These are phyloP conservation scores for Penicillium angulare DNA, from an alignment of 495 filamentous ascomycete species.

Conservation along the genomic window DNA sequence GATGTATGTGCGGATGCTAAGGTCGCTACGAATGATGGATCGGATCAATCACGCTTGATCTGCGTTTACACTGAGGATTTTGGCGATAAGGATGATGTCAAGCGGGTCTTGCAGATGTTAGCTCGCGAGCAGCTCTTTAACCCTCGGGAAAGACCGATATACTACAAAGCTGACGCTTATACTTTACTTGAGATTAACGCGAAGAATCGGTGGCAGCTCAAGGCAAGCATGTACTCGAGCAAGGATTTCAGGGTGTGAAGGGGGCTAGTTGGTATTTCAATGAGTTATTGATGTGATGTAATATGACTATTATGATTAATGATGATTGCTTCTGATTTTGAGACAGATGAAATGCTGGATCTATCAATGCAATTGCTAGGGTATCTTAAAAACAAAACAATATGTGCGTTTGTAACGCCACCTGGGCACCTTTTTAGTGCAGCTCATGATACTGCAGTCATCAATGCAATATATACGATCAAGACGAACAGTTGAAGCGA, in stretches of 20 bases:
- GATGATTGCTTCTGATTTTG: neutral
- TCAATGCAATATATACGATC: neutral
- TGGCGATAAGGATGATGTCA: slow-evolving; percentile 63
- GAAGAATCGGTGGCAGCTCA: slow-evolving; percentile 66
- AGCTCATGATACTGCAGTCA: neutral
- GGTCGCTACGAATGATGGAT: slow-evolving; percentile 57
- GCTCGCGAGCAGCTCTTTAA: slow-evolving; percentile 58
- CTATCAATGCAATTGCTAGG: slow-evolving; percentile 2
- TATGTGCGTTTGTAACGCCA: neutral
- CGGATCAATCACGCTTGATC: slow-evolving; percentile 50
- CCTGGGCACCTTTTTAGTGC: neutral
- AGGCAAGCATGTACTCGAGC: slow-evolving; percentile 52
- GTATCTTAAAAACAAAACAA: slow-evolving; percentile 4
- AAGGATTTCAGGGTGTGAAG: slow-evolving; percentile 28
- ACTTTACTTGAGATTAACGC: slow-evolving; percentile 66
- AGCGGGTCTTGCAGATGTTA: slow-evolving; percentile 59
- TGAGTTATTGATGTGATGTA: neutral
- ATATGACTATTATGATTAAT: neutral
- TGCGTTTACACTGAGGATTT: slow-evolving; percentile 79
- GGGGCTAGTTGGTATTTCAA: neutral
- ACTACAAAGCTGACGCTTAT: slow-evolving; percentile 82
- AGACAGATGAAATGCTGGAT: neutral
- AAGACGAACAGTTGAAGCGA: too few species aligned
- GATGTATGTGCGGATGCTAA: slow-evolving; percentile 69
- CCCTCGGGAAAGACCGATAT: slow-evolving; percentile 51